These are phyloP conservation scores for Alternaria arbusti DNA, from an alignment of 2,329 filamentous ascomycete genomes.

Conservation along the genomic window DNA sequence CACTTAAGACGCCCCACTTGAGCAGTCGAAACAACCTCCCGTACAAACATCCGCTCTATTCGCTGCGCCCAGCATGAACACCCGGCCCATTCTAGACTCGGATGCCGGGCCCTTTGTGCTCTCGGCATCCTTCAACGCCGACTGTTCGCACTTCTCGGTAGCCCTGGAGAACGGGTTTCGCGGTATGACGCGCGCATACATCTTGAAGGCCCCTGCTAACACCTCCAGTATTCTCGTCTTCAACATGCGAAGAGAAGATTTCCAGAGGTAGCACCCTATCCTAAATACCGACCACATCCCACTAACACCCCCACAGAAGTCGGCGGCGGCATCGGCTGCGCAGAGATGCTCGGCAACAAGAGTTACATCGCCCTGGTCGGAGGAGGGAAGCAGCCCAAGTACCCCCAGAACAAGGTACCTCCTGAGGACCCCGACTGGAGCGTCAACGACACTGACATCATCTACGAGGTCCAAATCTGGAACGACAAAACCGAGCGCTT, in stretches of 20 bases:
- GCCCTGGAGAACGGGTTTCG: constrained; percentile 86
- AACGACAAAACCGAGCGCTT: constrained; percentile 81
- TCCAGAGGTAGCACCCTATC: constrained; percentile 32
- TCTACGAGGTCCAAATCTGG: constrained; percentile 78
- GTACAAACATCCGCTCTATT: not conserved
- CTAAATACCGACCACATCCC: not conserved
- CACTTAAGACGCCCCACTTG: constrained; percentile 20
- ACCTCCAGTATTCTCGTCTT: constrained; percentile 38
- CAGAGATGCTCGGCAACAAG: constrained; percentile 84
- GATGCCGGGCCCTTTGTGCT: constrained; percentile 76
- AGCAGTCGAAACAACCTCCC: not conserved
- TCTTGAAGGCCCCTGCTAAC: constrained; percentile 15
- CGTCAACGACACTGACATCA: constrained; percentile 34
- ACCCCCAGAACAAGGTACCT: constrained; percentile 80
- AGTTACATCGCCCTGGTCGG: constrained; percentile 91
- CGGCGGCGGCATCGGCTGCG: constrained; percentile 76
- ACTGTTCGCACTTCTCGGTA: constrained; percentile 84
- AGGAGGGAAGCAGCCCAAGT: constrained; percentile 84
- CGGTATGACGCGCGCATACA: constrained; percentile 61
- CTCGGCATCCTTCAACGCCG: constrained; percentile 84
- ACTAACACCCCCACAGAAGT: constrained; percentile 36
- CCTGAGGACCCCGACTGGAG: constrained; percentile 34
- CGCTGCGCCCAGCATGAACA: constrained; percentile 72
- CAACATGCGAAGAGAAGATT: constrained; percentile 38
- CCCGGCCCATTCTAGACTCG: constrained; percentile 81